Evolutionary conservation across 441 rosid species (phyloP), one percentile per base, ranked within the genome.

Genomic region (Arabidopsis lyrata): DNA sequence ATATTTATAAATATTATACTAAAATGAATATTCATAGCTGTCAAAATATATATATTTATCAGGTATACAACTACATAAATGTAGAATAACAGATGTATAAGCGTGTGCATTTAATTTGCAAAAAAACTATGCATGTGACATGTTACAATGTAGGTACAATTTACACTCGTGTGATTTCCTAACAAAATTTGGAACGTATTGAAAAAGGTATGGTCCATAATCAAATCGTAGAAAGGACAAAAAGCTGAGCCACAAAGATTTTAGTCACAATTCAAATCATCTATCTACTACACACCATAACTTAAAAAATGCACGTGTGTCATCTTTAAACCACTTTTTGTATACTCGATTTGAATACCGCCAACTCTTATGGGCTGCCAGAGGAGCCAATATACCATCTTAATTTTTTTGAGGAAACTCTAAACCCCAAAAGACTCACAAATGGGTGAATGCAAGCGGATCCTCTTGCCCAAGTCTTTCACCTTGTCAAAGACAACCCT

Each of bases 61-160:
- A 29, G 31, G 31, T 29, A 29, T 29, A 41, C 62, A 29, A 27
- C 18, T 53, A 55, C 63, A 42, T 5, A 68, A 18, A 55, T 68
- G 44, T 31, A 16, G 47, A 69, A 57, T 32, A 20, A 69, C 16
- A 69, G 44, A 57, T 69, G 35, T 45, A 45, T 20, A 58, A 35
- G 57, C 47, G 48, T 58, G 57, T 69, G 66, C 74, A 69, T 69
- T 69, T 13, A 69, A 34, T 45, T 34, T 69, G 22, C 14, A n/a
- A 47, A 15, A 3, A 42, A 44, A 56, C 48, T 5, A 32, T 58
- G 39, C 59, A 59, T 59, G 66, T 70, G 74, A n/a, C 5, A 59
- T 70, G 74, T 48, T 58, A 24, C 20, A 59, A 35, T 35, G 59
- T 70, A 45, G 48, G 57, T 59, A 48, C 66, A 47, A 3, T 57